Evolutionary conservation across 2,329 filamentous ascomycete species (phyloP), one percentile per base, ranked within the genome.

Genomic region (Aaosphaeria pasadenensis): DNA sequence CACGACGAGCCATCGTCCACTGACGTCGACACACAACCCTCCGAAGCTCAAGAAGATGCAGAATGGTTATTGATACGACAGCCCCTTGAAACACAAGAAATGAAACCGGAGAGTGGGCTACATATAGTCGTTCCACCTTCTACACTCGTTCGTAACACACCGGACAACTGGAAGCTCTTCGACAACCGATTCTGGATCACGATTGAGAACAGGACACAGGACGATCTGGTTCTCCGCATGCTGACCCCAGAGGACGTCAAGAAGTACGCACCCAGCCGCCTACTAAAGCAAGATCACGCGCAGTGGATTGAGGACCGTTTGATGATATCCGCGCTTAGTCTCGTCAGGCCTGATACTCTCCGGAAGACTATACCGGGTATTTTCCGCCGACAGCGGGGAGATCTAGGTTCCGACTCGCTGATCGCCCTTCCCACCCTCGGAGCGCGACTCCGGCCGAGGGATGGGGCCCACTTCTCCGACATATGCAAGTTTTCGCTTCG

Each of bases 151-250:
- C 35, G 41, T 31, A 29, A 36, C 5, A 28, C 43, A 13, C 17
- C 17, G 17, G 17, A 24, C 17, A 35, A 45, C 42, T 78, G 70
- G 63, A 64, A 67, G 5, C 70, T 84, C 11, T 83, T 79, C 71
- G 80, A 51, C 56, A 71, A 74, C 42, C 72, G 81, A 17, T 83
- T 72, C 62, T 84, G 81, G 81, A 69, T 84, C 43, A 72, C 71
- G 2, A 47, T 83, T 7, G 57, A 62, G 30, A 69, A 76, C 13
- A 47, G 55, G 4, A 58, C 59, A 2, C 42, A 52, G 1, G 51
- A 57, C 28, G 49, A 54, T 1, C 48, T 80, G 5, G 50, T 66
- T 1, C 53, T 81, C 17, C 74, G 77, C 2, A 30, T 11, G 7
- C n/a, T 46, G 5, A 35, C 7, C 11, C n/a, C 13, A 11, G 42